Evolutionary conservation across 176 grass and related monocot genomes (phyloP), one percentile per base, ranked within the genome.

Genomic region (Lolium rigidum): DNA sequence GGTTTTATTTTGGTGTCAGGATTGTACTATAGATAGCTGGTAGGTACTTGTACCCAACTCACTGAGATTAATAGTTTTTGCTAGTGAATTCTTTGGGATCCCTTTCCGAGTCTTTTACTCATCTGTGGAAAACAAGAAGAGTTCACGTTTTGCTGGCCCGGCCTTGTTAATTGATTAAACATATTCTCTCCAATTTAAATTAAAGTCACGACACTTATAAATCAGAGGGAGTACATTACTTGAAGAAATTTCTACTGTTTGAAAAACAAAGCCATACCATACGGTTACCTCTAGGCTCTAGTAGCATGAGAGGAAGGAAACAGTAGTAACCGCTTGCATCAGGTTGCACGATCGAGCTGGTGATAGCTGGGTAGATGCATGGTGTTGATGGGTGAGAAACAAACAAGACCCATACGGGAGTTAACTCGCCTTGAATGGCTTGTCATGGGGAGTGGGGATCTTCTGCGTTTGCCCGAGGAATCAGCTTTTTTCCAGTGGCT

Each of bases 401-500:
- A n/a, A 25, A 3, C 38, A 1, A 26, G 61, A 25, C 20, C 80
- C 66, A 44, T 43, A 54, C 14, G 22, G 9, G 54, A 74, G 70
- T 74, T 73, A 46, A 74, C 54, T 43, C 46, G 59, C 12, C 24
- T 48, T 79, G 52, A 76, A 86, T 86, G 76, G 76, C 76, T 60
- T 43, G 20, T 54, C 79, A 82, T 49, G 60, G 73, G 63, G 73
- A 70, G 50, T 58, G 17, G 50, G 74, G 65, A 84, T 78, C 63
- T 21, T 80, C 76, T 54, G 59, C 47, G 57, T n/a, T 80, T n/a
- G 24, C 38, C 70, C 77, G 60, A 86, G 83, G 55, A 59, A 76
- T 31, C 78, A 82, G 78, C 78, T 52, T 89, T 90, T 77, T n/a
- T n/a, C n/a, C 78, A 44, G 70, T 12, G 17, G 28, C 74, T 51